Evolutionary conservation across 2,329 filamentous ascomycete species (phyloP).

Genomic region (Albophoma yamanashiensis): DNA sequence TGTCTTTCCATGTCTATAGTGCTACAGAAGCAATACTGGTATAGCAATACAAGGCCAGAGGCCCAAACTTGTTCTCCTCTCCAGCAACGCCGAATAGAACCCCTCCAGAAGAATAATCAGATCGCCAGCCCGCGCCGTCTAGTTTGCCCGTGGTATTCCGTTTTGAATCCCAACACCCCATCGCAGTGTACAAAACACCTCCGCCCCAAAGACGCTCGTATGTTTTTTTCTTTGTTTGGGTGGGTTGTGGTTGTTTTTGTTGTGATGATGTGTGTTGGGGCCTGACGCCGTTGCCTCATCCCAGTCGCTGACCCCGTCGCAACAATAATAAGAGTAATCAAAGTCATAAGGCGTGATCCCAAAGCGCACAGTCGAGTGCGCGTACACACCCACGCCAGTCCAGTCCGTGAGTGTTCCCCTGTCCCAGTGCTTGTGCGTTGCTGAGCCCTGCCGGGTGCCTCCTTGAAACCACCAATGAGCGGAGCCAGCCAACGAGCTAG

Average conservation of each 20-base stretch:
- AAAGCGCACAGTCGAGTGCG: background rate
- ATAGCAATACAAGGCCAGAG: background rate
- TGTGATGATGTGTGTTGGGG: background rate
- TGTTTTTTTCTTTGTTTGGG: background rate
- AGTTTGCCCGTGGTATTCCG: background rate
- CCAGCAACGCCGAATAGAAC: background rate
- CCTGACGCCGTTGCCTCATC: background rate
- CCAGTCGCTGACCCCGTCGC: background rate
- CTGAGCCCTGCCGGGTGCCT: background rate
- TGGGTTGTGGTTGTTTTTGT: background rate
- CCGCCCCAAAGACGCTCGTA: background rate
- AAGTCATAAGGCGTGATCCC: background rate
- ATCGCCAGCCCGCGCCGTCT: background rate
- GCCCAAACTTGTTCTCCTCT: no score
- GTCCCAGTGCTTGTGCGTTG: background rate
- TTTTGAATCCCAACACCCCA: background rate
- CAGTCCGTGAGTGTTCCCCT: background rate
- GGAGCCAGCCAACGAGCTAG: background rate
- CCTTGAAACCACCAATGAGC: background rate
- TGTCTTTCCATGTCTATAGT: background rate
- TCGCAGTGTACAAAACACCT: background rate
- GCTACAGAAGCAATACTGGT: background rate
- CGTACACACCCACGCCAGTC: background rate
- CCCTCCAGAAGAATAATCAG: background rate
- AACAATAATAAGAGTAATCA: background rate